Evolutionary conservation across 805 yeast genomes (phyloP).

Genomic region (Candida montana): DNA sequence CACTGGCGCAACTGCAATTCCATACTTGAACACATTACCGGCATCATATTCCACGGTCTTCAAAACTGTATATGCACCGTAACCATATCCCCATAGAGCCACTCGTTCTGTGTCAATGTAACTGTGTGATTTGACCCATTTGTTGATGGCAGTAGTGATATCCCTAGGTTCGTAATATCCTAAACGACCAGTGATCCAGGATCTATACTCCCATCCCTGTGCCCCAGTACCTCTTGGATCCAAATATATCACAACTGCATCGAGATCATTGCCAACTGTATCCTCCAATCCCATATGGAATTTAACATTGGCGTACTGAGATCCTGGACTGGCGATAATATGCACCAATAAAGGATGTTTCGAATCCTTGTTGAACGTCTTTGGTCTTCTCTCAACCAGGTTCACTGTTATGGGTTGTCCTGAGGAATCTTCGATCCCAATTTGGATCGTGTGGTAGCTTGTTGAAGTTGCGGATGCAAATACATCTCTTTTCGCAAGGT

Average conservation of each 20-base stretch:
- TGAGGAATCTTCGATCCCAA: constrained; percentile 15
- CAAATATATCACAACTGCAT: constrained; percentile 57
- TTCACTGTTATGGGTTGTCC: constrained; percentile 32
- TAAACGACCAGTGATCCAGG: constrained; percentile 49
- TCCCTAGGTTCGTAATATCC: constrained; percentile 81
- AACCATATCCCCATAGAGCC: constrained; percentile 87
- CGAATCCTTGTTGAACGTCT: constrained; percentile 39
- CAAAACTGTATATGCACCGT: constrained; percentile 74
- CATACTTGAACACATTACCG: constrained; percentile 61
- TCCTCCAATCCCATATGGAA: constrained; percentile 54
- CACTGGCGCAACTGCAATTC: constrained; percentile 83
- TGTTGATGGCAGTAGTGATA: constrained; percentile 44
- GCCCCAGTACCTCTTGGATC: constrained; percentile 87
- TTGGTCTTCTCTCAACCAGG: constrained; percentile 60
- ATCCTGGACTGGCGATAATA: constrained; percentile 81
- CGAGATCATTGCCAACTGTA: constrained; percentile 47
- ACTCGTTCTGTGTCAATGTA: constrained; percentile 49
- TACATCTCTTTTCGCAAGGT: constrained; percentile 5
- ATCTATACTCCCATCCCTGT: constrained; percentile 60
- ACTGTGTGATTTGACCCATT: constrained; percentile 37
- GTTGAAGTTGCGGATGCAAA: constrained; percentile 14
- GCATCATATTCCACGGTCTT: constrained; percentile 67
- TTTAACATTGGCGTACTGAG: constrained; percentile 46
- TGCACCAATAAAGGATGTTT: constrained; percentile 63
- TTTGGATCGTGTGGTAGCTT: constrained; percentile 19